A percentile compares a stretch with the other conserved stretches of the same genome.
Evolutionary conservation across 345 rosid species (phyloP).

Genomic region (Odontarrhena argentea): DNA sequence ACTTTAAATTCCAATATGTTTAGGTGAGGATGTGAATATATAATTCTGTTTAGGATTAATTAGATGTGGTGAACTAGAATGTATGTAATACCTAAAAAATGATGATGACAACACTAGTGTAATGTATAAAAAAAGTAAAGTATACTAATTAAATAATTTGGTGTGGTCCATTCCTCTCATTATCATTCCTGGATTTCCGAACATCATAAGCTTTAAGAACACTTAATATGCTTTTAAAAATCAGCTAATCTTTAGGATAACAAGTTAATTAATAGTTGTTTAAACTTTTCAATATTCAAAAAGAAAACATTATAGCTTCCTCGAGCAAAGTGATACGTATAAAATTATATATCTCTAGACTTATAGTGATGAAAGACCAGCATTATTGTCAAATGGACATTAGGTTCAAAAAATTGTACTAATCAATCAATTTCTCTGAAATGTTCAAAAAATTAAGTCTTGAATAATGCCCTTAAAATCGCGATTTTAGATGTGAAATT

Average conservation of each 20-base stretch:
- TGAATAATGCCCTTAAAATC: too few species aligned
- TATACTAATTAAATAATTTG: neutral
- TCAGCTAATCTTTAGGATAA: constrained; percentile 12
- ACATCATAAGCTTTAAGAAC: constrained; percentile 25
- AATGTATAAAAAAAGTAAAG: neutral
- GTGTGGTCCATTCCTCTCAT: constrained; percentile 24
- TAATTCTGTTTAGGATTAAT: neutral
- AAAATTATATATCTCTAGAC: constrained; percentile 23
- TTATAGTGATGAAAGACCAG: constrained; percentile 26
- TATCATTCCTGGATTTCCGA: constrained; percentile 40
- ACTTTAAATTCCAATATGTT: neutral
- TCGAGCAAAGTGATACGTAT: constrained; percentile 35
- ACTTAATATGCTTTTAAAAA: constrained; percentile 12
- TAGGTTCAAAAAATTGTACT: neutral
- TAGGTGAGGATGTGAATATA: neutral
- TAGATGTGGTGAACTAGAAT: neutral
- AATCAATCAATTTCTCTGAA: too few species aligned
- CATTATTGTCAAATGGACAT: constrained; percentile 32
- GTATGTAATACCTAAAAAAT: constrained; percentile 13
- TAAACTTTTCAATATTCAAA: constrained; percentile 14
- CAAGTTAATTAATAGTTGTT: neutral
- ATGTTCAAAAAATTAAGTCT: too few species aligned
- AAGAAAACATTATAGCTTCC: constrained; percentile 17
- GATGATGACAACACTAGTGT: constrained; percentile 4
- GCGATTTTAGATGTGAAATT: too few species aligned